Percentiles rank a stretch among this genome's conserved stretches.
Conservation (phyloP, 1,284 basidiomycete genomes). For the Rhodofomes roseus region DNA sequence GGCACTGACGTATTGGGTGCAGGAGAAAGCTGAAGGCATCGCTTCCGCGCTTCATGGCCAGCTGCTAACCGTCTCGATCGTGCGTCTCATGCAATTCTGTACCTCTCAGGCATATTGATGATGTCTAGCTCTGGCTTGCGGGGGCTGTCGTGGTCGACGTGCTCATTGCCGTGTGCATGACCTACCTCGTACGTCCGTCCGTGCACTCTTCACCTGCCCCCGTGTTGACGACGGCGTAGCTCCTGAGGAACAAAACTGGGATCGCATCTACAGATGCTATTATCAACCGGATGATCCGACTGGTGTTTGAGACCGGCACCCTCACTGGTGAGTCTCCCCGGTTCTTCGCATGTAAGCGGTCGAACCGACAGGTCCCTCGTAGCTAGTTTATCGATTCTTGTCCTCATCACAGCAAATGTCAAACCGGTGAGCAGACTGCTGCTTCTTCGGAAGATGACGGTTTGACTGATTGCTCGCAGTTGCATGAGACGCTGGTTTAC, state of each 20-base stretch:
- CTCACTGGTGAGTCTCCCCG: slow-evolving; percentile 11
- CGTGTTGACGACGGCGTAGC: background rate
- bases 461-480: background rate
- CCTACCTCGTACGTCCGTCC: slow-evolving; percentile 10
- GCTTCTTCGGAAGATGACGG: background rate
- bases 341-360: no score
- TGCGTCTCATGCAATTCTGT: background rate
- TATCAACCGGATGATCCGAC: slow-evolving; percentile 11
- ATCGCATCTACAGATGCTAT: slow-evolving; percentile 10
- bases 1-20: background rate
- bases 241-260: slow-evolving; percentile 9
- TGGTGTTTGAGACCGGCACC: slow-evolving; percentile 16
- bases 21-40: background rate
- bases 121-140: slow-evolving; percentile 5
- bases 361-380: background rate
- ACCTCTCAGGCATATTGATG: background rate
- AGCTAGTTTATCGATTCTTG: slow-evolving; percentile 3
- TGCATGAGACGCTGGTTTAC: background rate
- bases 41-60: background rate
- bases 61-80: background rate
- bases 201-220: background rate
- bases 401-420: slow-evolving; percentile 2
- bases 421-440: background rate
- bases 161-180: slow-evolving; percentile 18
- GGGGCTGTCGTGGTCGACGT: slow-evolving; percentile 15